Conservation (phyloP, 2,329 filamentous ascomycete genomes). For the Aspergillus calidoustus region DNA sequence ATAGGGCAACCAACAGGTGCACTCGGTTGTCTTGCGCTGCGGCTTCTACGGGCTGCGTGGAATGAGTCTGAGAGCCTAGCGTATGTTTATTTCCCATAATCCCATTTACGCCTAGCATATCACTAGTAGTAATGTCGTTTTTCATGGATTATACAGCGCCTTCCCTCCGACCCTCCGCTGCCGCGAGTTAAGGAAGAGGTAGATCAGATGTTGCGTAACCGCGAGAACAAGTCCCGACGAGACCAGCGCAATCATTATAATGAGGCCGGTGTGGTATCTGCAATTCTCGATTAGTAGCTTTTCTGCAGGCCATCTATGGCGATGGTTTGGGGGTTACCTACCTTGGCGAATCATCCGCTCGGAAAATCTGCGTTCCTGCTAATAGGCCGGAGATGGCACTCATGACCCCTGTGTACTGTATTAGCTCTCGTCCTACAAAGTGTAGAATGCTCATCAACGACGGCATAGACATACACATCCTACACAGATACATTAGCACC, state of each 20-base stretch:
- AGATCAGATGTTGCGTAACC: not conserved
- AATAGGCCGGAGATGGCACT: constrained; percentile 56
- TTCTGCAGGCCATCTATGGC: too few relatives aligned
- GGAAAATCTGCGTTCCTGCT: constrained; percentile 58
- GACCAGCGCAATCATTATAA: constrained; percentile 1
- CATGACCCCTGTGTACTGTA: constrained; percentile 46
- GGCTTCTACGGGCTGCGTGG: too few relatives aligned
- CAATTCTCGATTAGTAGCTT: not conserved
- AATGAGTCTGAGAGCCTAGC: too few relatives aligned
- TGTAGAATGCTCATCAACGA: not conserved
- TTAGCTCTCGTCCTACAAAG: not conserved
- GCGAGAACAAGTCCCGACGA: not conserved
- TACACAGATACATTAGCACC: constrained; percentile 34
- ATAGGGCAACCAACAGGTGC: too few relatives aligned
- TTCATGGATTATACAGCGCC: not conserved
- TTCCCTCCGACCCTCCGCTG: not conserved
- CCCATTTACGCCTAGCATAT: too few relatives aligned
- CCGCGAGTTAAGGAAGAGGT: constrained; percentile 5
- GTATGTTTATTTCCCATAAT: too few relatives aligned
- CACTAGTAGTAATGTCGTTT: not conserved
- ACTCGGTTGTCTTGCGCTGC: too few relatives aligned
- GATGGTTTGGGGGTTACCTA: not conserved
- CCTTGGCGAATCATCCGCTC: constrained; percentile 37
- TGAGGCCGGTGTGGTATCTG: constrained; percentile 2
- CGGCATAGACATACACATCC: constrained; percentile 30